Conservation (phyloP, 2,329 filamentous ascomycete species). For the Exophiala mesophila region DNA sequence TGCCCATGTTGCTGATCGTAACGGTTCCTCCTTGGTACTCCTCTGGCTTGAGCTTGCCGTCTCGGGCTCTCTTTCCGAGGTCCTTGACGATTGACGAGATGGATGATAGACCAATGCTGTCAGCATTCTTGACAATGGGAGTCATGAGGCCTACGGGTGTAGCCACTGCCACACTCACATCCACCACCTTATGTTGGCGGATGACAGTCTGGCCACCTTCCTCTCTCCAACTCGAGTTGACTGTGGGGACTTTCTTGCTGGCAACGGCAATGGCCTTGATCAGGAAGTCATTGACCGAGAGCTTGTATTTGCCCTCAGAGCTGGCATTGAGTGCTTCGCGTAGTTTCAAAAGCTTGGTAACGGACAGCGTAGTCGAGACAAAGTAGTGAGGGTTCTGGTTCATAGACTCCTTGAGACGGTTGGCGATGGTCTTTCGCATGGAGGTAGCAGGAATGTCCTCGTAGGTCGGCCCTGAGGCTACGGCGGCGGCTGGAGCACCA, state of each 20-base stretch:
- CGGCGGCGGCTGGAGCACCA: conserved; percentile 41
- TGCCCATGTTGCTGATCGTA: conserved; percentile 99
- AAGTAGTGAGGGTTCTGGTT: conserved; percentile 98
- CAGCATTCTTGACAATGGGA: conserved; percentile 87
- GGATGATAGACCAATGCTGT: conserved; percentile 76
- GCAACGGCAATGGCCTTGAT: conserved; percentile 92
- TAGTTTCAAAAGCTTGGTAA: conserved; percentile 91
- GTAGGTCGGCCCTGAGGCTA: conserved; percentile 61
- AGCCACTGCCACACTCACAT: conserved; percentile 92
- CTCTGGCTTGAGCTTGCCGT: conserved; percentile 98
- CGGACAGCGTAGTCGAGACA: conserved; percentile 84
- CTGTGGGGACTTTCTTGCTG: conserved; percentile 86
- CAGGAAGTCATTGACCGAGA: conserved; percentile 99
- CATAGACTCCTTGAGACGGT: conserved; percentile 80
- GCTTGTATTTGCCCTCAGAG: conserved; percentile 91
- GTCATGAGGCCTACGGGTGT: conserved; percentile 94
- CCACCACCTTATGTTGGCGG: conserved; percentile 86
- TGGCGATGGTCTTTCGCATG: conserved; percentile 98
- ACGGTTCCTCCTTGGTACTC: conserved; percentile 99
- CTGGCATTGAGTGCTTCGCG: conserved; percentile 87
- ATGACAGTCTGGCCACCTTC: conserved; percentile 73
- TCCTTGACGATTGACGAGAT: conserved; percentile 92
- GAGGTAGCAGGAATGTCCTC: conserved; percentile 78
- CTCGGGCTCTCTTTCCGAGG: conserved; percentile 89
- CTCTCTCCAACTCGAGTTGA: conserved; percentile 89